Evolutionary conservation across 2,329 filamentous ascomycete genomes (phyloP), one percentile per base, ranked within the genome.

Genomic region (Lanzia echinophila): DNA sequence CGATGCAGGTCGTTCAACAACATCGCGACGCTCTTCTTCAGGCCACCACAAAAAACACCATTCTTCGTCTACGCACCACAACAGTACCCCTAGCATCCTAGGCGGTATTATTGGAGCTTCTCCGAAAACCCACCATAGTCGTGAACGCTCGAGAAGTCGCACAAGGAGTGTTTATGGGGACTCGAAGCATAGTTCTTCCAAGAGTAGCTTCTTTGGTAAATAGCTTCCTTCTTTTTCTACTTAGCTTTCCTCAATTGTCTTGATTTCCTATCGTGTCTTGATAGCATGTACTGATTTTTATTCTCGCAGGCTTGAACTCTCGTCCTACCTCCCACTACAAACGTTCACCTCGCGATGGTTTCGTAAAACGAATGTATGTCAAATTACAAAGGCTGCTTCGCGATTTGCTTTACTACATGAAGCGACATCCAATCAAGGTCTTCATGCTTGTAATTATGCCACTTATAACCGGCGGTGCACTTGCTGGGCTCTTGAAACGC

Each of bases 401-500:
- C 65, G 85, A 95, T 68, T 82, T 96, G 8, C 77, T 86, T 68
- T 81, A 85, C 68, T 95, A 92, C 72, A 87, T 88, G 64, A 86
- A 88, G 68, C 79, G 83, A 36, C 86, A 96, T 72, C 92, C 91
- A 0, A 73, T 90, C 67, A 95, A 95, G 73, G 88, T 95, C 46
- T 88, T 96, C 74, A 77, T 88, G 75, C 80, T 90, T 58, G 86
- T 96, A 58, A 79, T 96, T 64, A 83, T 96, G 79, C 92, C 92
- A 10, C 78, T 97, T 55, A 75, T 96, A 64, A 90, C 86, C 1
- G 89, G 89, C 49, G 92, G 92, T 32, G 86, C 88, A 28, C 72
- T 96, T 61, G 84, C 84, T 8, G 88, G 86, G 45, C 75, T 96
- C 43, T 79, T 96, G 44, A 81, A 82, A 36, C 83, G 84, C 67